Evolutionary conservation across 2,329 filamentous ascomycete genomes (phyloP).

Genomic region (Botryosphaeria dothidea): DNA sequence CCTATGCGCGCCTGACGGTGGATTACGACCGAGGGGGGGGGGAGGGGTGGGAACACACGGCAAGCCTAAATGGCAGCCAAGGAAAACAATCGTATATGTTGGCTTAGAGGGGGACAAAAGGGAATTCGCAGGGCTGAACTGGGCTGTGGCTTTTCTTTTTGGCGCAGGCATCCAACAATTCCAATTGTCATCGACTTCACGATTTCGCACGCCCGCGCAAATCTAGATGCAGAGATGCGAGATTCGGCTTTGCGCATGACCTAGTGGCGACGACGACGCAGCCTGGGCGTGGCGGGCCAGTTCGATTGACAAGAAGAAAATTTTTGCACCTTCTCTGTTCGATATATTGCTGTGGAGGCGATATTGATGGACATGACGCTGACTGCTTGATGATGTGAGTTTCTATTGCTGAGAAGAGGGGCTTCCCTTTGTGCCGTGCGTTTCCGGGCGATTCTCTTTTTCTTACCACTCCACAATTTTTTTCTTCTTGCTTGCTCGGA

Average conservation of each 20-base stretch:
- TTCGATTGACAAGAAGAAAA: not conserved
- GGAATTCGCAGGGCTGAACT: not conserved
- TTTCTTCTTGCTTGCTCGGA: not conserved
- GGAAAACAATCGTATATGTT: too few species aligned
- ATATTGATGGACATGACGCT: not conserved
- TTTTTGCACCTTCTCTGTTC: not conserved
- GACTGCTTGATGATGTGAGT: not conserved
- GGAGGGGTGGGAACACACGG: not conserved
- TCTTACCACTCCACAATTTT: constrained; percentile 3
- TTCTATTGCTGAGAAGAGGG: not conserved
- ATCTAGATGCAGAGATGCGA: not conserved
- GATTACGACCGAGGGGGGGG: not conserved
- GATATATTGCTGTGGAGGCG: constrained; percentile 9
- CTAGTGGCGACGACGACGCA: too few species aligned
- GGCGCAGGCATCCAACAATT: not conserved
- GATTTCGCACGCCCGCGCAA: not conserved
- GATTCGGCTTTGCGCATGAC: not conserved
- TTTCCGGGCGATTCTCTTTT: not conserved
- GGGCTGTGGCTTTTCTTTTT: too few species aligned
- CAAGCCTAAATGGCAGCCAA: too few species aligned
- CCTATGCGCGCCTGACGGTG: not conserved
- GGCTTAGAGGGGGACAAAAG: too few species aligned
- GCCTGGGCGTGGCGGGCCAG: not conserved
- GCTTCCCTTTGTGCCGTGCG: not conserved
- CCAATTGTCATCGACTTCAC: not conserved